Percentiles rank a stretch among this genome's conserved stretches.
Conservation (phyloP, 768 basidiomycete genomes). For the Russula foetens region DNA sequence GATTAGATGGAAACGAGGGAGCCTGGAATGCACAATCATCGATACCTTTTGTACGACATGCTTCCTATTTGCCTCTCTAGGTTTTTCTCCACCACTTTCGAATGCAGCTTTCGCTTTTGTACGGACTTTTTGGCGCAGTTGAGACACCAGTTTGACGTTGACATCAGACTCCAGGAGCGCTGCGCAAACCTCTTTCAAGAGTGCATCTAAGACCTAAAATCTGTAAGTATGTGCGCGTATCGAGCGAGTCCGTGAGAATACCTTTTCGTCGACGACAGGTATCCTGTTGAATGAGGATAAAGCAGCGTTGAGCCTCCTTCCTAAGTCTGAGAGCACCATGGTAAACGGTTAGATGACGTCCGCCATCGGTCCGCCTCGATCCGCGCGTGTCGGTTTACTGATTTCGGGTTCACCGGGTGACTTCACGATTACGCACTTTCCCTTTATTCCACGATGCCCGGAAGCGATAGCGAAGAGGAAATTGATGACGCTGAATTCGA, state of each 20-base stretch:
- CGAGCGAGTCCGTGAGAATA: conserved; percentile 27
- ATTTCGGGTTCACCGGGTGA: no score
- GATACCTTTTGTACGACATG: conserved; percentile 86
- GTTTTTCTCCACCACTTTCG: conserved; percentile 60
- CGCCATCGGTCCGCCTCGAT: conserved; percentile 1
- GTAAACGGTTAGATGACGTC: conserved; percentile 1
- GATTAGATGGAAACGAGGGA: conserved; percentile 1
- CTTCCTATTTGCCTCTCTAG: conserved; percentile 75
- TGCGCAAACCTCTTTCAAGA: conserved; percentile 91
- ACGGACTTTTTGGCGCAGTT: conserved; percentile 83
- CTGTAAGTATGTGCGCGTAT: conserved; percentile 4
- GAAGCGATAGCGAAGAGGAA: conserved; percentile 42
- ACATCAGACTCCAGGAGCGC: conserved; percentile 96
- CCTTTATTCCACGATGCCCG: conserved; percentile 38
- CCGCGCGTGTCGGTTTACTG: neutral
- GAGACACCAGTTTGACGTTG: conserved; percentile 92
- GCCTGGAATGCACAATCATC: neutral
- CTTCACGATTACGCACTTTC: conserved; percentile 20
- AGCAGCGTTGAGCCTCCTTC: conserved; percentile 88
- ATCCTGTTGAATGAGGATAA: conserved; percentile 83
- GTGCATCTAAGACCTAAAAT: conserved; percentile 79
- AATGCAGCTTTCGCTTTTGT: conserved; percentile 77
- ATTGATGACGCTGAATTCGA: conserved; percentile 39
- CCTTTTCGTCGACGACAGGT: conserved; percentile 88
- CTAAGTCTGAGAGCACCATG: conserved; percentile 97